Base-by-base conservation (phyloP, 345 rosid species). In the Eucalyptus shirleyi region DNA sequence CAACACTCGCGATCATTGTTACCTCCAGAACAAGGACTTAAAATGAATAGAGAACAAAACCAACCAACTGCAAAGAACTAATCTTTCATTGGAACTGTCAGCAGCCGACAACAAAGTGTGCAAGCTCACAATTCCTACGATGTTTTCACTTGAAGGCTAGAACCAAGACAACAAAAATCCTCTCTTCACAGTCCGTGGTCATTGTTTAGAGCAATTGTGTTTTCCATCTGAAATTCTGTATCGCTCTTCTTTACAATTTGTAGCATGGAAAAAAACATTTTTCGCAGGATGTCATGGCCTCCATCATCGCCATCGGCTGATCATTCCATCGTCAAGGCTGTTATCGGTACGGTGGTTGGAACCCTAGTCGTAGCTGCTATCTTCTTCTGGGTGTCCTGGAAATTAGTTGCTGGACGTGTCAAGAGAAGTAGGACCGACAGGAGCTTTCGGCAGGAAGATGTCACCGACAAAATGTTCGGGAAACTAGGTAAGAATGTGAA, bases 401-500 rank as follows among this genome's bases (percentile, higher is more conserved):
- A 87, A 89, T 50, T 85, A 40, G 17, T 34, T 9, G 72, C 85
- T 24, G 50, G 89, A 34, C 30, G 88, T 26, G 13, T 81, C 51
- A 42, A 87, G 87, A 91, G 87, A 53, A 89, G 53, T 16, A 89
- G 49, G 32, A 37, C 26, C 34, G 85, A 82, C 45, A 81, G 89
- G 16, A 92, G 93, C 91, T 94, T 92, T 72, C 90, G 91, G 87
- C 49, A 72, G n/a, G 93, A 88, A 87, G 95, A 89, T 30, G 51
- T 81, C 37, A 91, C 92, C 30, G 69, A 83, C 2, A 93, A 91
- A 28, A 95, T 93, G 44, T 91, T 91, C 13, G 87, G 90, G 23
- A 86, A 91, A 45, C 91, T 92, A 15, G 91, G 89, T 2, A 92
- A 91, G 49, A 93, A 89, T 88, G 94, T 95, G 30, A 94, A 93